phyloP scores from a whole-genome alignment of 2,329 filamentous ascomycete genomes.

The Erysiphe pulchra region DNA sequence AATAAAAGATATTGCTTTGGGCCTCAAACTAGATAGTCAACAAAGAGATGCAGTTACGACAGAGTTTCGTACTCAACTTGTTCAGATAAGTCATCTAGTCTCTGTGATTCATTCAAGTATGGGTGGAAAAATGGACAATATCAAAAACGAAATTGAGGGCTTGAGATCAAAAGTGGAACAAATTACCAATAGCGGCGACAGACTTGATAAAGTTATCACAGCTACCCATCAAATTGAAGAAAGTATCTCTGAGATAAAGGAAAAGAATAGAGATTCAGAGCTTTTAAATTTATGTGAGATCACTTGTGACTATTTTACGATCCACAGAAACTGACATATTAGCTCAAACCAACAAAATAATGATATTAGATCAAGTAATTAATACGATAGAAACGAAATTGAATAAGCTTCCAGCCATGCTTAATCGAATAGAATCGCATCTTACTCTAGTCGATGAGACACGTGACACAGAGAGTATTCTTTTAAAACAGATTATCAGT shows the following conservation, averaged over 20 bases:
- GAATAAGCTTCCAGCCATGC: not conserved
- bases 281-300: too few species aligned
- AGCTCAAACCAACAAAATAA: not conserved
- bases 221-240: not conserved
- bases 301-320: not conserved
- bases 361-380: not conserved
- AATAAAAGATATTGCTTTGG: not conserved
- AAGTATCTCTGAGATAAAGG: not conserved
- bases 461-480: not conserved
- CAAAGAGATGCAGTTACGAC: not conserved
- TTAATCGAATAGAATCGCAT: not conserved
- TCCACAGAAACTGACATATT: not conserved
- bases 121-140: constrained; percentile 12
- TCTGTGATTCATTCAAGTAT: constrained; percentile 1
- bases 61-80: not conserved
- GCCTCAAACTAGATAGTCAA: not conserved
- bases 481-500: constrained; percentile 1
- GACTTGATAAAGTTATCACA: too few species aligned
- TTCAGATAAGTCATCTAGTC: too few species aligned
- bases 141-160: constrained; percentile 9
- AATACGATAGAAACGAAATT: not conserved
- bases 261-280: not conserved
- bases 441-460: not conserved
- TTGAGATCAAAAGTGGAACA: constrained; percentile 8
- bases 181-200: not conserved